Conservation (phyloP, 352 stramenopile species). For the Phytophthora pluvialis region DNA sequence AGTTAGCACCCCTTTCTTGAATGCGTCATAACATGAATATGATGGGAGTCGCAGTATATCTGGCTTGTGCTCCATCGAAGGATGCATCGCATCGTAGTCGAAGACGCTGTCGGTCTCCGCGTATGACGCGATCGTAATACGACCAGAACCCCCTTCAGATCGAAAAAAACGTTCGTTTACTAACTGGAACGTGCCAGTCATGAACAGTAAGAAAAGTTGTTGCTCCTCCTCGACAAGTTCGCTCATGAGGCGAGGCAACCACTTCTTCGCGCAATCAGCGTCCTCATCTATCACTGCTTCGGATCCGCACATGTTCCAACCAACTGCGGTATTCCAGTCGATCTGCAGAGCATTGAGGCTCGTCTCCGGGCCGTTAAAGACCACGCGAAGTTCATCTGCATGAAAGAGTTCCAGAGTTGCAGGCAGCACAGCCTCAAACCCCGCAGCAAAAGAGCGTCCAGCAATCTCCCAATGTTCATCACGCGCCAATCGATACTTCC, state of each 20-base stretch:
- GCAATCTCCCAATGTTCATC: constrained; percentile 34
- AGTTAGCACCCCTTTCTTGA: constrained; percentile 52
- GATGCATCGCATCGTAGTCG: constrained; percentile 40
- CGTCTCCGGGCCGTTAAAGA: constrained; percentile 49
- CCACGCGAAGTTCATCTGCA: constrained; percentile 56
- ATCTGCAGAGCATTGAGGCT: constrained; percentile 45
- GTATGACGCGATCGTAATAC: constrained; percentile 30
- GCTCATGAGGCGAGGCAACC: constrained; percentile 53
- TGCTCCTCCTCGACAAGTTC: constrained; percentile 72
- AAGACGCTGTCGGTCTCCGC: constrained; percentile 17
- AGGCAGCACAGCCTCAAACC: constrained; percentile 65
- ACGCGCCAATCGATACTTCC: constrained; percentile 23
- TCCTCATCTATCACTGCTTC: constrained; percentile 22
- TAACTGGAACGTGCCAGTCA: constrained; percentile 52
- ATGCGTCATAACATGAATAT: constrained; percentile 62
- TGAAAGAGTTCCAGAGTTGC: constrained; percentile 56
- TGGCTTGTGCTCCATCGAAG: constrained; percentile 44
- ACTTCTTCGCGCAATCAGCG: constrained; percentile 32
- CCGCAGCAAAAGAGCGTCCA: constrained; percentile 49
- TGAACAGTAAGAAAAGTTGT: constrained; percentile 60
- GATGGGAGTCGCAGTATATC: constrained; percentile 52
- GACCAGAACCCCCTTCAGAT: constrained; percentile 12
- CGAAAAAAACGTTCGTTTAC: constrained; percentile 56
- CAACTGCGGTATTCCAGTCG: constrained; percentile 45
- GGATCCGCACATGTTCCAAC: constrained; percentile 38